Conservation (phyloP, 1,284 basidiomycete genomes). For the Coriolopsis trogii region DNA sequence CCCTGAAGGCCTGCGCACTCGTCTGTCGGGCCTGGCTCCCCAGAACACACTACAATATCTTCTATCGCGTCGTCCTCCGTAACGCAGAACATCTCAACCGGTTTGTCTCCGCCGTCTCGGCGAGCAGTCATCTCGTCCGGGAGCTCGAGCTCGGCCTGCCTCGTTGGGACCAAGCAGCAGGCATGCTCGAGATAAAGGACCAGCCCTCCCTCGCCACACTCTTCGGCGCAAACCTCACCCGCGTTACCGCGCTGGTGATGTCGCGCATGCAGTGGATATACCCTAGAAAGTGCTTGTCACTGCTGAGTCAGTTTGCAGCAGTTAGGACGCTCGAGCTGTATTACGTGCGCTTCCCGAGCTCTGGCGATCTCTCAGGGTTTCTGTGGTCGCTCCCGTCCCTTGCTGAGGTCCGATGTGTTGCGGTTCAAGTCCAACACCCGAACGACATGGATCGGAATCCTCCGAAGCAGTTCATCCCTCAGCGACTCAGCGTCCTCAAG, state of each 20-base stretch:
- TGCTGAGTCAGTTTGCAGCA: not conserved
- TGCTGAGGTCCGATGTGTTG: not conserved
- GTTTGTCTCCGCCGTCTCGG: not conserved
- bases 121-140: not conserved
- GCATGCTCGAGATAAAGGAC: not conserved
- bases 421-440: not conserved
- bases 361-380: not conserved
- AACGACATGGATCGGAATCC: not conserved
- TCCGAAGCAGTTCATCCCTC: not conserved
- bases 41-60: slow-evolving; percentile 36
- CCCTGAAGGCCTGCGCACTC: slow-evolving; percentile 36
- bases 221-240: not conserved
- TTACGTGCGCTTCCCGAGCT: not conserved
- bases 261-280: not conserved
- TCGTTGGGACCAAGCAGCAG: not conserved
- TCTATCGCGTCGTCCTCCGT: slow-evolving; percentile 11
- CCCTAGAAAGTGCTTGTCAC: not conserved
- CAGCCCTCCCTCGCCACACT: not conserved
- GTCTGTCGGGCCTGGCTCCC: slow-evolving; percentile 38
- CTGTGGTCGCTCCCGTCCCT: not conserved
- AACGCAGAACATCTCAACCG: not conserved
- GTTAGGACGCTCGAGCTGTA: not conserved
- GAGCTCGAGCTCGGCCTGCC: not conserved
- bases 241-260: not conserved
- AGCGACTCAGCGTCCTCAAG: not conserved